Conservation (phyloP, 805 yeast genomes). For the Candida rishiriensis region DNA sequence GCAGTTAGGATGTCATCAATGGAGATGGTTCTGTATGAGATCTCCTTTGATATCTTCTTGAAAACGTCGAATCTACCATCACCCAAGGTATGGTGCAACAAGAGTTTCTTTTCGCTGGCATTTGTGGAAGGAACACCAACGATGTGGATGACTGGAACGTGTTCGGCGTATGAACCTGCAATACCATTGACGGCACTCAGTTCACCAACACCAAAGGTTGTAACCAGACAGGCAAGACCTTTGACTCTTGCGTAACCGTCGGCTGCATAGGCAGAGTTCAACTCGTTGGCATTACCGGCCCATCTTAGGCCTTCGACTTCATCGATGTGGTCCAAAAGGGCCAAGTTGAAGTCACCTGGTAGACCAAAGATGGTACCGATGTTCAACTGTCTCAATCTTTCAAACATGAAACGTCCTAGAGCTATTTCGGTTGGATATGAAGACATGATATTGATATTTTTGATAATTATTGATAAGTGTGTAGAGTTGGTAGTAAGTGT, state of each 20-base stretch:
- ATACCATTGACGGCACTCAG: slow-evolving; percentile 72
- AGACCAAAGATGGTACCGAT: slow-evolving; percentile 66
- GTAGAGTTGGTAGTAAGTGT: too few species aligned
- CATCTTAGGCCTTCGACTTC: slow-evolving; percentile 69
- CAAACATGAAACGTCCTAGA: slow-evolving; percentile 68
- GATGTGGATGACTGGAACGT: slow-evolving; percentile 72
- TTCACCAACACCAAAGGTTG: slow-evolving; percentile 85
- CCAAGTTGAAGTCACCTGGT: slow-evolving; percentile 71
- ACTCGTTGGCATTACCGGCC: slow-evolving; percentile 83
- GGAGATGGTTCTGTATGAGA: slow-evolving; percentile 59
- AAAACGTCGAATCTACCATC: slow-evolving; percentile 74
- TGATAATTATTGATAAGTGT: too few species aligned
- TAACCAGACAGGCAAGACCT: slow-evolving; percentile 62
- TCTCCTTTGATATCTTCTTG: slow-evolving; percentile 67
- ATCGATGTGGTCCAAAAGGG: slow-evolving; percentile 60
- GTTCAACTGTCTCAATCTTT: slow-evolving; percentile 64
- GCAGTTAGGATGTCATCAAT: slow-evolving; percentile 59
- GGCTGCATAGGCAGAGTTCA: slow-evolving; percentile 79
- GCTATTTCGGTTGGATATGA: slow-evolving; percentile 32
- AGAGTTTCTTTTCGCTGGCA: slow-evolving; percentile 63
- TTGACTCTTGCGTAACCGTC: slow-evolving; percentile 79
- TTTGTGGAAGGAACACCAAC: slow-evolving; percentile 77
- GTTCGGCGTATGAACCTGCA: slow-evolving; percentile 81
- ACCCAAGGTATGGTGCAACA: slow-evolving; percentile 73
- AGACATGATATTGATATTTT: background rate